Percentiles rank a stretch among this genome's conserved stretches.
Evolutionary conservation across 2,329 filamentous ascomycete genomes (phyloP).

Genomic region (Pseudocercospora ulei): DNA sequence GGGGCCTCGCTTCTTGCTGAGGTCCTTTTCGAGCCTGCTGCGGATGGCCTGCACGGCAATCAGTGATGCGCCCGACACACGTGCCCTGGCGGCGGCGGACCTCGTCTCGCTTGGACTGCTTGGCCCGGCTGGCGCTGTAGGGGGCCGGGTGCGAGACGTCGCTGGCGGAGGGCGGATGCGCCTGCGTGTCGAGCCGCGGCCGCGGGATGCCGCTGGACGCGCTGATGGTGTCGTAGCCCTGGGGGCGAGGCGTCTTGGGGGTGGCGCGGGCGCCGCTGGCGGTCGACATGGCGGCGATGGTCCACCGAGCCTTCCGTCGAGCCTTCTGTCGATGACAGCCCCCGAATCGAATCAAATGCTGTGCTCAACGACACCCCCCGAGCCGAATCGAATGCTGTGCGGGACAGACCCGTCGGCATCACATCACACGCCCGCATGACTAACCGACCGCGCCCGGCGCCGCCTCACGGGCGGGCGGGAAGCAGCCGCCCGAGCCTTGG

Average conservation of each 20-base stretch:
- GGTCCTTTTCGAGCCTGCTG: constrained; percentile 89
- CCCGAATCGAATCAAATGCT: too few species aligned
- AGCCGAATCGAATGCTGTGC: too few species aligned
- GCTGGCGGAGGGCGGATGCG: constrained; percentile 33
- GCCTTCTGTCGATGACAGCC: too few species aligned
- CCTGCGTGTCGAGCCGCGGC: constrained; percentile 55
- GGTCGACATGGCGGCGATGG: constrained; percentile 46
- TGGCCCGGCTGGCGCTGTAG: constrained; percentile 86
- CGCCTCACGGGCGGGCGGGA: too few species aligned
- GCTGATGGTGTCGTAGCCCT: constrained; percentile 47
- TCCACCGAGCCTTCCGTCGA: background rate
- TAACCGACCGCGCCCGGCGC: too few species aligned
- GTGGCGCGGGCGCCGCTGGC: constrained; percentile 60
- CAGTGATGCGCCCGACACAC: constrained; percentile 4
- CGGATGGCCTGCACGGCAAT: constrained; percentile 65
- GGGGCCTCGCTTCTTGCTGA: constrained; percentile 91
- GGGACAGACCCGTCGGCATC: too few species aligned
- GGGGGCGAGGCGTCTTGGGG: constrained; percentile 46
- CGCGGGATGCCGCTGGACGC: constrained; percentile 57
- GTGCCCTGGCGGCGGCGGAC: constrained; percentile 43
- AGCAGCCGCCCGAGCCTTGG: too few species aligned
- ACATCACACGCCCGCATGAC: too few species aligned
- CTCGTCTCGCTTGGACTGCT: constrained; percentile 97
- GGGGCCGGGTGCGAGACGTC: constrained; percentile 52
- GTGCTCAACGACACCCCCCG: too few species aligned